phyloP scores from a whole-genome alignment of 2,329 filamentous ascomycete species.

The Sporothrix pallida region DNA sequence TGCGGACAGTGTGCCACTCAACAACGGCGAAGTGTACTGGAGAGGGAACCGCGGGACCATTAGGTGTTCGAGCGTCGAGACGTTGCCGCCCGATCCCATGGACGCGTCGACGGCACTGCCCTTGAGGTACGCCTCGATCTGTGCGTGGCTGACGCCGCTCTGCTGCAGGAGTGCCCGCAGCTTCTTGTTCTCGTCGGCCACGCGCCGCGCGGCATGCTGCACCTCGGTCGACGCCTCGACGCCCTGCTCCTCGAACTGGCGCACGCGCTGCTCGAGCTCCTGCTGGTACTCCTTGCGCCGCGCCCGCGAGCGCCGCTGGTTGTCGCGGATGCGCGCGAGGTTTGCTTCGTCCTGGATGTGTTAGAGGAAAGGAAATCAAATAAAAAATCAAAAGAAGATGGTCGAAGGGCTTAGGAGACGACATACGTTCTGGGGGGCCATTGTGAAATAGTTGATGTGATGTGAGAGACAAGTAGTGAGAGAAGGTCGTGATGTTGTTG shows the following conservation, averaged over 20 bases:
- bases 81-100: neutral
- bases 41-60: constrained; percentile 47
- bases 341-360: constrained; percentile 37
- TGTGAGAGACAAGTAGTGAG: neutral
- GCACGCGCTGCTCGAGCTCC: constrained; percentile 69
- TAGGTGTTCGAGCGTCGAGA: constrained; percentile 45
- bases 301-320: constrained; percentile 76
- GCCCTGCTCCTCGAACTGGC: constrained; percentile 67
- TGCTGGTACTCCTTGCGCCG: constrained; percentile 75
- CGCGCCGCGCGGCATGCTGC: constrained; percentile 70
- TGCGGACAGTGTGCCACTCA: constrained; percentile 36
- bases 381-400: neutral
- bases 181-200: constrained; percentile 71
- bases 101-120: constrained; percentile 6
- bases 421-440: constrained; percentile 33
- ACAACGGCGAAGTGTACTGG: constrained; percentile 41
- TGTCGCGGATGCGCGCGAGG: constrained; percentile 70
- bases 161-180: constrained; percentile 64
- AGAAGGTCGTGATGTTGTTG: neutral
- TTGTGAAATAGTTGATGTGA: neutral
- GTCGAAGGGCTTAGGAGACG: neutral
- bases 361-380: neutral
- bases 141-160: constrained; percentile 62
- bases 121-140: constrained; percentile 54
- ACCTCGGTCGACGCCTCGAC: constrained; percentile 74